phyloP scores from a whole-genome alignment of 1,139 yeast genomes.

The Kodamaea alishanica region DNA sequence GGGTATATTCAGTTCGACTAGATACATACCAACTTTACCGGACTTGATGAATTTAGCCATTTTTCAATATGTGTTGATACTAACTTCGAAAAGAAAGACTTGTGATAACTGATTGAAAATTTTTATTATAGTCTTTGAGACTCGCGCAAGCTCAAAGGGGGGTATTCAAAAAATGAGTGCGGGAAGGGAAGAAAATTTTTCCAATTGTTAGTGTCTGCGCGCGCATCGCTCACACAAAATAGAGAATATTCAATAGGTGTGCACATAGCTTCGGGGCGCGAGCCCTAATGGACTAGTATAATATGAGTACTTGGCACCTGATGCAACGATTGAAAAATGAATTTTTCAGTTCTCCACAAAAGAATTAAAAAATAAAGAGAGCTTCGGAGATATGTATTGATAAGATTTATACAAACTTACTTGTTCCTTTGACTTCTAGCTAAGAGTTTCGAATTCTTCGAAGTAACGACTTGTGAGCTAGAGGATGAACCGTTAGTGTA shows the following conservation, averaged over 20 bases:
- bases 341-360: too few relatives aligned
- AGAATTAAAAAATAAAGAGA: too few relatives aligned
- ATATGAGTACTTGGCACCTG: too few relatives aligned
- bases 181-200: conserved; percentile 7
- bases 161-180: too few relatives aligned
- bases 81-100: conserved; percentile 5
- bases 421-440: conserved; percentile 43
- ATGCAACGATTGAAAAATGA: too few relatives aligned
- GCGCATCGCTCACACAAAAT: conserved; percentile 1
- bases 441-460: conserved; percentile 42
- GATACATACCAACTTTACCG: conserved; percentile 96
- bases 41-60: conserved; percentile 98
- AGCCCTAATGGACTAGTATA: conserved; percentile 3
- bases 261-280: conserved; percentile 2
- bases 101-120: conserved; percentile 11
- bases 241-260: background rate
- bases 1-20: too few relatives aligned
- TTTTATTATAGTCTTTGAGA: conserved; percentile 10
- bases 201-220: too few relatives aligned
- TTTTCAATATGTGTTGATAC: conserved; percentile 28
- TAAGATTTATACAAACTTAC: conserved; percentile 10
- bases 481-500: conserved; percentile 4
- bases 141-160: background rate
- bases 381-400: too few relatives aligned
- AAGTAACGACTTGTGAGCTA: conserved; percentile 24